Evolutionary conservation across 768 basidiomycete species (phyloP).

Genomic region (Mycena latifolia): DNA sequence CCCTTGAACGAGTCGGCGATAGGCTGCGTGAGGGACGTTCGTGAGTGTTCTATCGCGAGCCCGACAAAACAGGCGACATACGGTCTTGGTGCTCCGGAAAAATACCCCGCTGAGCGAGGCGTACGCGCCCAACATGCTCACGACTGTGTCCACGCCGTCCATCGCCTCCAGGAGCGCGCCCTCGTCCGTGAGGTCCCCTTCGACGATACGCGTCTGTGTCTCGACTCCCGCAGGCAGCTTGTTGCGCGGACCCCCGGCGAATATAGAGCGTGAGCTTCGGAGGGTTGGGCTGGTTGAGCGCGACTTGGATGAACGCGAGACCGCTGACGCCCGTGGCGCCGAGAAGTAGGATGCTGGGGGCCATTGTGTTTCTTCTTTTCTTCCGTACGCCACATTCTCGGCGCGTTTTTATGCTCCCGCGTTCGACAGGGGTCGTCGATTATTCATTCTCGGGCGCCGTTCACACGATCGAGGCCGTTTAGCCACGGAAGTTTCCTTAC

Average conservation of each 20-base stretch:
- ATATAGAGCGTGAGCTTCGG: slow-evolving; percentile 16
- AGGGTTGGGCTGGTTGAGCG: slow-evolving; percentile 9
- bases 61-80: not conserved
- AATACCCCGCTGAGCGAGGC: slow-evolving; percentile 1
- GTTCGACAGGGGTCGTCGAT: too few species aligned
- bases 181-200: slow-evolving; percentile 14
- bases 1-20: slow-evolving; percentile 18
- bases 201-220: slow-evolving; percentile 8
- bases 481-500: too few species aligned
- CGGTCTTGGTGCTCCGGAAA: slow-evolving; percentile 4
- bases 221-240: slow-evolving; percentile 19
- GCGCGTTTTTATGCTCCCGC: too few species aligned
- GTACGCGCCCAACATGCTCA: slow-evolving; percentile 24
- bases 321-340: slow-evolving; percentile 27
- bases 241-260: slow-evolving; percentile 8
- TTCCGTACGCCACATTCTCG: too few species aligned
- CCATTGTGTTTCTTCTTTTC: slow-evolving; percentile 12
- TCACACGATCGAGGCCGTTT: too few species aligned
- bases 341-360: slow-evolving; percentile 23
- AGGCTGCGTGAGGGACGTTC: slow-evolving; percentile 7
- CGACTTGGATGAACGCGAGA: slow-evolving; percentile 21
- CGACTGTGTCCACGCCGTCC: slow-evolving; percentile 24
- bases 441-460: too few species aligned
- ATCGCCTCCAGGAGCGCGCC: slow-evolving; percentile 9
- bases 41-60: not conserved